Conservation (phyloP, 2,329 filamentous ascomycete genomes). For the Colletotrichum coccodes region DNA sequence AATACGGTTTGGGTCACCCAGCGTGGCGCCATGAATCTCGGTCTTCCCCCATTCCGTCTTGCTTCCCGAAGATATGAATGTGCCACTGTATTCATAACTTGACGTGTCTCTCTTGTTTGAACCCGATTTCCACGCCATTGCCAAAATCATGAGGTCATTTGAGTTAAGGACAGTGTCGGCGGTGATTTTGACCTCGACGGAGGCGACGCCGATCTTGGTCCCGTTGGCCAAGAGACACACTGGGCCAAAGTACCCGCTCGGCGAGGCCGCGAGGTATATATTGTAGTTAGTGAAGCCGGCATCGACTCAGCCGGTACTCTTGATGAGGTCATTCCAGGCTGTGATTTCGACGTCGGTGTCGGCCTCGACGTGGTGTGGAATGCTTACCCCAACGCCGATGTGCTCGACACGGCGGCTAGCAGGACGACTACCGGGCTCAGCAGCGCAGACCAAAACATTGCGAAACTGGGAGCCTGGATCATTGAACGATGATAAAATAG, state of each 20-base stretch:
- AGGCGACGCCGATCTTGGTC: constrained; percentile 38
- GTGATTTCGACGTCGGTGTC: constrained; percentile 40
- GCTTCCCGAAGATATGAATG: constrained; percentile 28
- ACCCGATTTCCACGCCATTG: constrained; percentile 27
- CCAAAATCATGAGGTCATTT: constrained; percentile 42
- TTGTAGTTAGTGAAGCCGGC: constrained; percentile 38
- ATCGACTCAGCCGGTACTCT: constrained; percentile 33
- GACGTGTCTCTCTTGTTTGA: constrained; percentile 21
- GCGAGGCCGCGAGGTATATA: constrained; percentile 44
- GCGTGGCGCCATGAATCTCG: constrained; percentile 11
- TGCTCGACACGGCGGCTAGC: background rate
- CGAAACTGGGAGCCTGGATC: background rate
- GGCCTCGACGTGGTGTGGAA: constrained; percentile 13
- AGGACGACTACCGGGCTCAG: background rate
- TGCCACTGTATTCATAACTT: constrained; percentile 28
- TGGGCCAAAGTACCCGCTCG: constrained; percentile 42
- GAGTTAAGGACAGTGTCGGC: constrained; percentile 41
- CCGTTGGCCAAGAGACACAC: constrained; percentile 46
- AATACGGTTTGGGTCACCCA: constrained; percentile 11
- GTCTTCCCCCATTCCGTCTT: constrained; percentile 27
- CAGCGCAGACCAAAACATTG: background rate
- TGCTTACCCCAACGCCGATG: background rate
- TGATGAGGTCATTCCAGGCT: constrained; percentile 45
- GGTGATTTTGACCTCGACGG: constrained; percentile 42
- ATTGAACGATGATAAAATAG: background rate